These are phyloP conservation scores for Epichloe uncinata DNA, from an alignment of 2,329 filamentous ascomycete genomes.

Conservation along the genomic window DNA sequence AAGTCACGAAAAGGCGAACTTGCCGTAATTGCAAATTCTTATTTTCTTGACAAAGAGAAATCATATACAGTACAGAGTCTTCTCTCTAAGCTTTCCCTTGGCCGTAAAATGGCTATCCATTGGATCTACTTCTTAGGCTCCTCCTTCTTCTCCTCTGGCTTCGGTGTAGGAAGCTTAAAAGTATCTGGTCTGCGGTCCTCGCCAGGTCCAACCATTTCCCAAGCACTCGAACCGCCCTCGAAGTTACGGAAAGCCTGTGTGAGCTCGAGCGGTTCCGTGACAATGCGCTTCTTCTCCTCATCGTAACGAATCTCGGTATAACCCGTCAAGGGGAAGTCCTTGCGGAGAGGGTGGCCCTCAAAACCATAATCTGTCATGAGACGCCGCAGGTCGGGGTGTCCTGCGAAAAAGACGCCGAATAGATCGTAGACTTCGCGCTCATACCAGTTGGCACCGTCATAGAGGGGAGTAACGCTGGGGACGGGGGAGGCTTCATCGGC, in stretches of 20 bases:
- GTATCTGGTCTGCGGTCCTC: constrained; percentile 66
- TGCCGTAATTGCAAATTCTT: neutral
- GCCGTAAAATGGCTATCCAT: neutral
- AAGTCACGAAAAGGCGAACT: neutral
- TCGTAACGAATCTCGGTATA: constrained; percentile 98
- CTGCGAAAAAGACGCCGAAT: constrained; percentile 93
- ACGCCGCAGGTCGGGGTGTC: constrained; percentile 85
- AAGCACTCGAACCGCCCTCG: constrained; percentile 67
- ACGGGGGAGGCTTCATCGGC: constrained; percentile 95
- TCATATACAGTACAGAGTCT: constrained; percentile 8
- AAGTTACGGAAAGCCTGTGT: constrained; percentile 99
- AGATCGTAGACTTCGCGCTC: constrained; percentile 96
- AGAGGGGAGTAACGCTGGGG: constrained; percentile 75
- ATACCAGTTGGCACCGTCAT: constrained; percentile 96
- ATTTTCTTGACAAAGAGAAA: constrained; percentile 1
- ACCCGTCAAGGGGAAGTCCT: constrained; percentile 94
- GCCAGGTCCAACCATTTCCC: constrained; percentile 55
- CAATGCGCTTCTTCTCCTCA: constrained; percentile 99
- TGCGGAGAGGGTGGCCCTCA: constrained; percentile 90
- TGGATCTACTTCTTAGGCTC: constrained; percentile 74
- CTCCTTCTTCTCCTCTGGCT: constrained; percentile 86
- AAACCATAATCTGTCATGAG: constrained; percentile 99
- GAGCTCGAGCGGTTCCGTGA: constrained; percentile 92
- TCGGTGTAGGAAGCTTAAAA: constrained; percentile 91
- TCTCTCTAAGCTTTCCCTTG: neutral